These are phyloP conservation scores for Lodderomyces pseudojiufengensis DNA, from an alignment of 1,139 yeast species.

Conservation along the genomic window DNA sequence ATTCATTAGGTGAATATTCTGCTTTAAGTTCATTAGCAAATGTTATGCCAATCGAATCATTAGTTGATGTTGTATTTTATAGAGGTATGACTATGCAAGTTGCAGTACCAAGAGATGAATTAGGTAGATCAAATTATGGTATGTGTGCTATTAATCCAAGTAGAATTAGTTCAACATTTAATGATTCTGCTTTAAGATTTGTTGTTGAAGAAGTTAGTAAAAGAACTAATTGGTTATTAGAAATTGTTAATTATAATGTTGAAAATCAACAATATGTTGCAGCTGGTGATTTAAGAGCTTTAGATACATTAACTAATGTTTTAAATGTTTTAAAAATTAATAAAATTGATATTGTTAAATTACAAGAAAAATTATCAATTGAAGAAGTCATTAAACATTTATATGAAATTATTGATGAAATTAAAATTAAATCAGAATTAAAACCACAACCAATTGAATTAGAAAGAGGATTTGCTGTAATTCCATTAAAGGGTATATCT, in stretches of 20 bases:
- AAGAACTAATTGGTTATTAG: conserved; percentile 89
- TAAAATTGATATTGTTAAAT: conserved; percentile 87
- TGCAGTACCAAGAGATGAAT: conserved; percentile 94
- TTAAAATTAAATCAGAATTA: conserved; percentile 70
- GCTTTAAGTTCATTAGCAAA: conserved; percentile 96
- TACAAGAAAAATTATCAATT: conserved; percentile 74
- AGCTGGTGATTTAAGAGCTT: conserved; percentile 95
- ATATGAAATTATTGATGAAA: conserved; percentile 82
- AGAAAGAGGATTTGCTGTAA: conserved; percentile 97
- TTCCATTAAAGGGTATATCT: conserved; percentile 96
- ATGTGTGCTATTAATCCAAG: conserved; percentile 99
- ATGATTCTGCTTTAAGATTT: conserved; percentile 89
- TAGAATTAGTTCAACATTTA: conserved; percentile 82
- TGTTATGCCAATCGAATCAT: conserved; percentile 97
- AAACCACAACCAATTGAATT: conserved; percentile 96
- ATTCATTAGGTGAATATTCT: conserved; percentile 97
- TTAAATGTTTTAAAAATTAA: conserved; percentile 88
- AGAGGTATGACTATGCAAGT: conserved; percentile 99
- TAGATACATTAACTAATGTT: conserved; percentile 90
- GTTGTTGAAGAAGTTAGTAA: conserved; percentile 85
- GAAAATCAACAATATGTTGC: conserved; percentile 98
- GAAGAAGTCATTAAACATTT: conserved; percentile 88
- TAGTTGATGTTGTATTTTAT: conserved; percentile 97
- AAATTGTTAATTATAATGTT: conserved; percentile 96
- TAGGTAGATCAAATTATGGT: conserved; percentile 97